phyloP scores from a whole-genome alignment of 306 rosid species.

The Inga leiocalycina region DNA sequence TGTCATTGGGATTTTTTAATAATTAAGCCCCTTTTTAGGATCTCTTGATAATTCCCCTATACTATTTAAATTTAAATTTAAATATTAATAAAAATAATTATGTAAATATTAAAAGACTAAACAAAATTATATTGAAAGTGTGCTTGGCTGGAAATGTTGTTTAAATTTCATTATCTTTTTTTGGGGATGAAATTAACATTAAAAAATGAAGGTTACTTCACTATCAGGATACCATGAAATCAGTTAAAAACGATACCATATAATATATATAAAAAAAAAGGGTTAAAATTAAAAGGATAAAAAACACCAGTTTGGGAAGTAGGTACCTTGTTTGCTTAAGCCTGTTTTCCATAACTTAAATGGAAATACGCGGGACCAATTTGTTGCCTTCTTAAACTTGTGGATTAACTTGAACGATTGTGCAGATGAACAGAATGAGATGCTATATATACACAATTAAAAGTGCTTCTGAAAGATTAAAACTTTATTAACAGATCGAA shows the following conservation, averaged over 20 bases:
- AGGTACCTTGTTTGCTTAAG: slow-evolving; percentile 44
- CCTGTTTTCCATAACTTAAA: slow-evolving; percentile 39
- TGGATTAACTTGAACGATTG: slow-evolving; percentile 7
- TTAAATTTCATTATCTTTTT: background rate
- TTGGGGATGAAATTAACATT: background rate
- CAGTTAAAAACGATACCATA: background rate
- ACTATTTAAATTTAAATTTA: too few relatives aligned
- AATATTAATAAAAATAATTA: background rate
- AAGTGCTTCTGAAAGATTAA: background rate
- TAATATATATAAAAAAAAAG: too few relatives aligned
- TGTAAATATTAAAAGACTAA: background rate
- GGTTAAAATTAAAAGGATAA: background rate
- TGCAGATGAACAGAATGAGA: slow-evolving; percentile 16
- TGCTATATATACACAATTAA: background rate
- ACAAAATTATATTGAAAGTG: background rate
- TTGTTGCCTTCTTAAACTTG: background rate
- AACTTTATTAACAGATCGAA: background rate
- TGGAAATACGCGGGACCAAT: slow-evolving; percentile 4
- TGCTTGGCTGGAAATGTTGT: background rate
- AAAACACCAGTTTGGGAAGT: background rate
- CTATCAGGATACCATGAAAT: background rate
- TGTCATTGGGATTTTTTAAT: too few relatives aligned
- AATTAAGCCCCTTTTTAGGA: too few relatives aligned
- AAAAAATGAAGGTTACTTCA: background rate
- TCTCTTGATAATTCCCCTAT: too few relatives aligned